phyloP scores from a whole-genome alignment of 1,284 basidiomycete genomes.

The Melampsora larici-populina region DNA sequence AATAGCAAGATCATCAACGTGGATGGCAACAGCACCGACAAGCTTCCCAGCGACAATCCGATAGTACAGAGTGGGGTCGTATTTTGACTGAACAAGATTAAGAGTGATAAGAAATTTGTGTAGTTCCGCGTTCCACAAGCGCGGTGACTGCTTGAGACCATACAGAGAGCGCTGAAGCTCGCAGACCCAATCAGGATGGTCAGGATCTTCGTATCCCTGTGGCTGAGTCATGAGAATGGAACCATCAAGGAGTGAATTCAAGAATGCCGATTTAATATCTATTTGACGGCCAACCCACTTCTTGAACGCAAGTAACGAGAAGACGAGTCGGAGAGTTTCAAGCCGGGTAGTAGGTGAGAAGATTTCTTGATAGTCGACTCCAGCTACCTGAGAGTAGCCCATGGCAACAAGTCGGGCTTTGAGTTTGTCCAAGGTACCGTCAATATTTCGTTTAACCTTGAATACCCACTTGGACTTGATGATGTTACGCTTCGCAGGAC shows the following conservation, averaged over 20 bases:
- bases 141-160: slow-evolving; percentile 5
- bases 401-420: no score
- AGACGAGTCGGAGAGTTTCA: no score
- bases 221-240: background rate
- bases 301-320: background rate
- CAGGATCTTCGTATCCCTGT: slow-evolving; percentile 3
- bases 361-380: no score
- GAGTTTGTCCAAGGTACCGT: no score
- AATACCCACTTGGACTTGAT: background rate
- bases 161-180: background rate
- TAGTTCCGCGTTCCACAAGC: background rate
- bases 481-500: background rate
- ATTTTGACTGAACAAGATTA: no score
- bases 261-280: slow-evolving; percentile 1
- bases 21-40: background rate
- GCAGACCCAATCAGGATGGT: slow-evolving; percentile 1
- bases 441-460: background rate
- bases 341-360: no score
- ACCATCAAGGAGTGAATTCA: no score
- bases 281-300: background rate
- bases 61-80: no score
- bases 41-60: no score
- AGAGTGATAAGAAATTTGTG: no score
- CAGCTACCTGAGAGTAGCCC: no score
- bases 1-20: background rate